These are phyloP conservation scores for Talaromyces funiculosus DNA, from an alignment of 2,329 filamentous ascomycete genomes.

Conservation along the genomic window DNA sequence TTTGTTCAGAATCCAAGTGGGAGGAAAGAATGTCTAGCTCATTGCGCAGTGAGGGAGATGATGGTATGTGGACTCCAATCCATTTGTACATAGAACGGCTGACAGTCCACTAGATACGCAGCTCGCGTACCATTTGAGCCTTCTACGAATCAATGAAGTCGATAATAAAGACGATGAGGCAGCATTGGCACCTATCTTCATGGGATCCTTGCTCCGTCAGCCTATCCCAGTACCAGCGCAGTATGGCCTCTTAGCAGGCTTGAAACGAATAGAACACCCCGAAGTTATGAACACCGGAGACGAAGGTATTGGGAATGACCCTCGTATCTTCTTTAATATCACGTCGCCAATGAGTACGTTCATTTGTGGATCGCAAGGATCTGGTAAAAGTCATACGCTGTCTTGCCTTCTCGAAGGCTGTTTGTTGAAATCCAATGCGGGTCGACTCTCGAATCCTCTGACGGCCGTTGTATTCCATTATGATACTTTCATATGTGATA, in stretches of 20 bases:
- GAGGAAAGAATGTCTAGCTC: slow-evolving; percentile 32
- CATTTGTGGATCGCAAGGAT: slow-evolving; percentile 60
- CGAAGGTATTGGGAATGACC: neutral
- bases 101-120: neutral
- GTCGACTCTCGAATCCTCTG: slow-evolving; percentile 43
- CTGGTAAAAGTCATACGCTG: slow-evolving; percentile 57
- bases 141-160: neutral
- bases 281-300: neutral
- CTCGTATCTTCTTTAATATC: slow-evolving; percentile 39
- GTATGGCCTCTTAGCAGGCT: neutral
- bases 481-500: slow-evolving; percentile 39
- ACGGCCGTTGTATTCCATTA: slow-evolving; percentile 54
- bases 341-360: slow-evolving; percentile 54
- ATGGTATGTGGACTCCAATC: neutral
- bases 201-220: neutral
- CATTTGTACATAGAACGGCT: neutral
- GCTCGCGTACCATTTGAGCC: neutral
- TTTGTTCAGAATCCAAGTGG: neutral
- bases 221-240: neutral
- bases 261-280: neutral
- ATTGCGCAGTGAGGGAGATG: neutral
- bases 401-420: slow-evolving; percentile 50
- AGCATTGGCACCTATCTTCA: neutral
- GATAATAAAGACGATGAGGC: neutral
- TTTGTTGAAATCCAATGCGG: slow-evolving; percentile 29